Percentiles rank a stretch among this genome's conserved stretches.
Conservation (phyloP, 306 rosid genomes). For the Pyrus betulifolia region DNA sequence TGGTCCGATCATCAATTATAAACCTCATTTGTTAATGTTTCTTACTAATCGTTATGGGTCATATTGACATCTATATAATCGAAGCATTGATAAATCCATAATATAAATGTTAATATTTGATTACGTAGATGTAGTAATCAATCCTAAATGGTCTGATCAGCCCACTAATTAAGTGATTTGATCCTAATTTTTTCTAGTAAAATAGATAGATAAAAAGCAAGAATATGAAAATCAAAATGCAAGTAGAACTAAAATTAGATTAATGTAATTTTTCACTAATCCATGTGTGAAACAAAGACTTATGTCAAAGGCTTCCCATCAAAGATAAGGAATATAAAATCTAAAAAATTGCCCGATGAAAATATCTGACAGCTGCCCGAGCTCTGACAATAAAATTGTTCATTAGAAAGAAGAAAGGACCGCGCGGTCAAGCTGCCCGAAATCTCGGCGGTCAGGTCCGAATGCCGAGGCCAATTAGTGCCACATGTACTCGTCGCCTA, state of each 20-base stretch:
- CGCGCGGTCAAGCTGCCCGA: constrained; percentile 55
- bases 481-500: not conserved
- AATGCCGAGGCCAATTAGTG: constrained; percentile 24
- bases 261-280: not conserved
- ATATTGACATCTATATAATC: too few species aligned
- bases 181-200: too few species aligned
- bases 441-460: constrained; percentile 47
- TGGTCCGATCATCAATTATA: too few species aligned
- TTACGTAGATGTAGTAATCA: too few species aligned
- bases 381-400: not conserved
- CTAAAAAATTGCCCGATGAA: not conserved
- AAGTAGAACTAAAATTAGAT: not conserved
- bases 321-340: not conserved
- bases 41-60: too few species aligned
- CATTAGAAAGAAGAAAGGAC: not conserved
- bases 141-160: too few species aligned
- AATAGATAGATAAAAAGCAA: too few species aligned
- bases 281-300: not conserved
- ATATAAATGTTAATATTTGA: too few species aligned
- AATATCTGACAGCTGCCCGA: constrained; percentile 4
- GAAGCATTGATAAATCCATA: too few species aligned
- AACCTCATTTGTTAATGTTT: too few species aligned
- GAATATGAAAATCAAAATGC: not conserved
- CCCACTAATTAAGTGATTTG: too few species aligned
- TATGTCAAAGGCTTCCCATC: not conserved